Conservation (phyloP, 495 filamentous ascomycete genomes). For the Aspergillus sclerotiicarbonarius region DNA sequence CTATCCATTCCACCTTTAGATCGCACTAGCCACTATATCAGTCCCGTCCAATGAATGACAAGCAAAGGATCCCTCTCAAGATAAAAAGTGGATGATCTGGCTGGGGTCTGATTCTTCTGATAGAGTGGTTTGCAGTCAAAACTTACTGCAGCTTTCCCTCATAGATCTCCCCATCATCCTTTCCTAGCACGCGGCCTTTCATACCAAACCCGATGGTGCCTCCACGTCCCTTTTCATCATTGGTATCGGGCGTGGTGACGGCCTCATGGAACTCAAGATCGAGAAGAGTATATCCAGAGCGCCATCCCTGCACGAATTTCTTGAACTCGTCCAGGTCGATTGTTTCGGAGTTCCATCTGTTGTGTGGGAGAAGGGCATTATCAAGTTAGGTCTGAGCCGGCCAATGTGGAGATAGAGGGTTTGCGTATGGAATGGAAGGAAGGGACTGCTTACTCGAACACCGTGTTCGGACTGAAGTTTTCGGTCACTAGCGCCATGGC, state of each 20-base stretch:
- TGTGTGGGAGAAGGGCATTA: too few species aligned
- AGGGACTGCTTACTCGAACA: not conserved
- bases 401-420: too few species aligned
- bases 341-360: not conserved
- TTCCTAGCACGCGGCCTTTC: not conserved
- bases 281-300: not conserved
- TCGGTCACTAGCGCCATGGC: not conserved
- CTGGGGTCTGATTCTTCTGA: too few species aligned
- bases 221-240: not conserved
- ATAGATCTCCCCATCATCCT: not conserved
- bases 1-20: not conserved
- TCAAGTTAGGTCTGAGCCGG: not conserved
- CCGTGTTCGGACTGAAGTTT: not conserved
- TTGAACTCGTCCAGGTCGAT: not conserved
- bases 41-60: not conserved
- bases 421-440: not conserved
- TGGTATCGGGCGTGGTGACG: not conserved
- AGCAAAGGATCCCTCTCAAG: not conserved
- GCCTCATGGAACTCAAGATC: not conserved
- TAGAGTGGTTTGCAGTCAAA: too few species aligned
- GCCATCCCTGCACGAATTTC: not conserved
- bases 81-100: too few species aligned
- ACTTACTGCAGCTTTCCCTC: constrained; percentile 1
- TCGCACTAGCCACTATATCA: not conserved
- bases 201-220: not conserved